These are phyloP conservation scores for Nitzschia palea DNA, from an alignment of 108 stramenopile genomes.

Conservation along the genomic window DNA sequence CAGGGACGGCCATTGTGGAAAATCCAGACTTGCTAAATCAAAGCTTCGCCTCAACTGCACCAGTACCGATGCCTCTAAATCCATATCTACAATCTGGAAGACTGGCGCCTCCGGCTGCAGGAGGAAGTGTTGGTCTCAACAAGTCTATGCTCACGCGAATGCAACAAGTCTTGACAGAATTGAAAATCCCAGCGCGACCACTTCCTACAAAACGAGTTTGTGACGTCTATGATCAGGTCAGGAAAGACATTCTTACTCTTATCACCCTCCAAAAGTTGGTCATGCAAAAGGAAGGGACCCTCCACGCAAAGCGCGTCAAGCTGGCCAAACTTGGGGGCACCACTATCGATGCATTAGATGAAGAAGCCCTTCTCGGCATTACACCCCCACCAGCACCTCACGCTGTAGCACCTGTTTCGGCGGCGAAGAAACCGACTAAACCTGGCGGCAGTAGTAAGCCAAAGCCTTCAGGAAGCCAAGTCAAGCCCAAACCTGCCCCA, in stretches of 20 bases:
- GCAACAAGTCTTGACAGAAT: conserved; percentile 67
- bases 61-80: conserved; percentile 70
- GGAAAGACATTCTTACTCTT: conserved; percentile 77
- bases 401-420: conserved; percentile 8
- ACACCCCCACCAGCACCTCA: conserved; percentile 35
- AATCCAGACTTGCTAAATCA: conserved; percentile 39
- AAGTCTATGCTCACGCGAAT: conserved; percentile 77
- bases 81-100: conserved; percentile 90
- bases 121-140: conserved; percentile 67
- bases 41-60: conserved; percentile 65
- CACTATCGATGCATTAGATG: conserved; percentile 29
- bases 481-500: conserved; percentile 13
- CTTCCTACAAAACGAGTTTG: conserved; percentile 83
- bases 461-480: neutral
- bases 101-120: conserved; percentile 65
- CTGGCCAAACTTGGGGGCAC: conserved; percentile 47
- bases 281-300: conserved; percentile 71
- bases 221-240: conserved; percentile 83
- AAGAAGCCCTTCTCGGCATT: conserved; percentile 54
- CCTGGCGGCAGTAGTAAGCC: conserved; percentile 2
- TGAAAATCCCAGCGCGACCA: conserved; percentile 62
- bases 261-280: conserved; percentile 77
- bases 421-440: conserved; percentile 12
- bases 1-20: conserved; percentile 6
- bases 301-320: conserved; percentile 53